These are phyloP conservation scores for Fusarium newnesense DNA, from an alignment of 2,329 filamentous ascomycete genomes.

Conservation along the genomic window DNA sequence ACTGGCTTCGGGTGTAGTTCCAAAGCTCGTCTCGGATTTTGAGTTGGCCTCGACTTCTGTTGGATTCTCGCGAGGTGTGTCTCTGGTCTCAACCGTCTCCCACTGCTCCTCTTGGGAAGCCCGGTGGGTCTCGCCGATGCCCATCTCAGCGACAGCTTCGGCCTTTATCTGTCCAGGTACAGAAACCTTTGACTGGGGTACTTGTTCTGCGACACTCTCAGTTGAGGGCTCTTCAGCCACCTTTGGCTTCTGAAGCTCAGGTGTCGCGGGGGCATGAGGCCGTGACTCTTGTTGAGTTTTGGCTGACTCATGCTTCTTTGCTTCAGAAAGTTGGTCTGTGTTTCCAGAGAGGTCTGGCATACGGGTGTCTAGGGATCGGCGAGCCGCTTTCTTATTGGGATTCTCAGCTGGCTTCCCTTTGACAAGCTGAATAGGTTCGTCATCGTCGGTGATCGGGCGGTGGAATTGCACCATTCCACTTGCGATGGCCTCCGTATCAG, in stretches of 20 bases:
- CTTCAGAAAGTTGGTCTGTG: neutral
- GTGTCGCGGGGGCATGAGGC: neutral
- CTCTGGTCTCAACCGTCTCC: slow-evolving; percentile 22
- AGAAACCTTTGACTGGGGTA: neutral
- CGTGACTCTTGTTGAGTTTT: slow-evolving; percentile 1
- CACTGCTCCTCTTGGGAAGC: slow-evolving; percentile 24
- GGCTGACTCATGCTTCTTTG: neutral
- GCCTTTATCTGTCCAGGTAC: neutral
- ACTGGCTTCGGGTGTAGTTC: slow-evolving; percentile 21
- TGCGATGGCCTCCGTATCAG: slow-evolving; percentile 39
- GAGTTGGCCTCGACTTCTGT: slow-evolving; percentile 25
- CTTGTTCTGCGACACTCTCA: slow-evolving; percentile 2
- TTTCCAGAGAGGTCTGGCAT: slow-evolving; percentile 36
- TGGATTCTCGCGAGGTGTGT: slow-evolving; percentile 7
- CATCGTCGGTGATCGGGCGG: slow-evolving; percentile 34
- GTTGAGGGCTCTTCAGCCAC: neutral
- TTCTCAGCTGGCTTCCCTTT: slow-evolving; percentile 28
- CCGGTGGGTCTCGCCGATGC: neutral
- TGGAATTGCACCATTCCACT: slow-evolving; percentile 40
- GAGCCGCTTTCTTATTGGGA: slow-evolving; percentile 11
- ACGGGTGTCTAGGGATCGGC: slow-evolving; percentile 31
- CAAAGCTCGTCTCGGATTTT: slow-evolving; percentile 35
- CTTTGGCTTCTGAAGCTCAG: slow-evolving; percentile 3
- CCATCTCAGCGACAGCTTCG: neutral
- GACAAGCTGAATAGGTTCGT: slow-evolving; percentile 38